Base-by-base conservation (phyloP, 2,329 filamentous ascomycete genomes). In the Cladobotryum mycophilum region DNA sequence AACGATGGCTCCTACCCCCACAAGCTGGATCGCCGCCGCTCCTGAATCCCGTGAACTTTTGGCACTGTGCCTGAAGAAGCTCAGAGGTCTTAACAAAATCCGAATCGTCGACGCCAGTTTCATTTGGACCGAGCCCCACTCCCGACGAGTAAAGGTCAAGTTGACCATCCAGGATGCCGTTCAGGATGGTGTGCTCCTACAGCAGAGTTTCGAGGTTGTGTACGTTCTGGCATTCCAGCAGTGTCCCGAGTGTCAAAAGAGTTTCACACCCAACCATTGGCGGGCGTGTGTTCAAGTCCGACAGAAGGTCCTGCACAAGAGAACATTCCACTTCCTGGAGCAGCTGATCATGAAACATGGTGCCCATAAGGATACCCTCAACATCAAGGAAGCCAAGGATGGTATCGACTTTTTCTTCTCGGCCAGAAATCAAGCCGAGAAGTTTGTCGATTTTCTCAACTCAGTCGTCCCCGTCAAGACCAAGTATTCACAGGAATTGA, bases 51-150 rank as follows among this genome's bases (percentile, higher is more conserved):
- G 91, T 71, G 93, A 99, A 73, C 78, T 99, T 52, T 79, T 99
- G 48, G 91, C 93, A 5, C 74, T 99, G 43, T 99, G 93, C 70
- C 76, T 99, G 58, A 85, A 89, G 65, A 95, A 93, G 69, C 72
- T 99, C 56, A 79, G 88, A 56, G 91, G 91, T 30, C 73, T 99
- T 56, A 83, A 85, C 67, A 95, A 93, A 74, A 88, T 95, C 59
- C 81, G 93, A 55, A 93, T 99, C 63, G 91, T 96, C 63, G 93
- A 99, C 67, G 93, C 93, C 43, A 88, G 84, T 62, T 99, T 97
- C 66, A 88, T 97, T 65, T 99, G 93, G 93, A 99, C 93, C 1
- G 93, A 99, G 70, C 92, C 93, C 11, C 93, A 99, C 73, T 96
- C 91, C 61, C 80, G 89, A 64, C 79, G 93, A 66, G 80, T 97